Percentiles rank a stretch among this genome's conserved stretches.
Evolutionary conservation across 1,139 yeast species (phyloP).

Genomic region (Torulaspora pretoriensis): DNA sequence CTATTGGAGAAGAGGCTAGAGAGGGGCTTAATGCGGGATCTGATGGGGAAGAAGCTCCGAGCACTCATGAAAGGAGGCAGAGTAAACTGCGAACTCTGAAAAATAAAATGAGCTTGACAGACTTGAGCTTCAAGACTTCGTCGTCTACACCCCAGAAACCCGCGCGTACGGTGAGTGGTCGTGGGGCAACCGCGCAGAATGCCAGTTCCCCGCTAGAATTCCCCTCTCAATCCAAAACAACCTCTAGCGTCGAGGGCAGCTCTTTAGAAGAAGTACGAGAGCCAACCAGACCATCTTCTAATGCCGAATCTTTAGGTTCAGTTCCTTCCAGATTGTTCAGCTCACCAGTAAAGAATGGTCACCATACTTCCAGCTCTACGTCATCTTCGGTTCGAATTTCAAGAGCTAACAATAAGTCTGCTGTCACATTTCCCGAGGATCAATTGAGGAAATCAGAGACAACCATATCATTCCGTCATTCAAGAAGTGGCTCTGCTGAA

Average conservation of each 20-base stretch:
- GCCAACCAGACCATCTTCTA: slow-evolving; percentile 2
- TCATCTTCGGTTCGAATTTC: slow-evolving; percentile 7
- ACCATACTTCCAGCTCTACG: not conserved
- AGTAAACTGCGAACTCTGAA: slow-evolving; percentile 17
- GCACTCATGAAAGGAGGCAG: slow-evolving; percentile 5
- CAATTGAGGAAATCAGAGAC: not conserved
- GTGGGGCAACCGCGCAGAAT: not conserved
- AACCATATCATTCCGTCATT: slow-evolving; percentile 5
- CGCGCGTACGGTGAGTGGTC: not conserved
- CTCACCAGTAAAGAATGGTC: slow-evolving; percentile 6
- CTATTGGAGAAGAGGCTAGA: slow-evolving; percentile 6
- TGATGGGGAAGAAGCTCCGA: not conserved
- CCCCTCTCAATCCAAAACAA: not conserved
- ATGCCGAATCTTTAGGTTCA: slow-evolving; percentile 9
- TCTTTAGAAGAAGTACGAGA: slow-evolving; percentile 4
- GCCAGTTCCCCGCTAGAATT: not conserved
- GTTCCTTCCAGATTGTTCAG: slow-evolving; percentile 8
- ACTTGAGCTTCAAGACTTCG: slow-evolving; percentile 11
- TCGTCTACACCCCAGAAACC: slow-evolving; percentile 8
- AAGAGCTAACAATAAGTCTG: not conserved
- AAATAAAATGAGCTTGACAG: slow-evolving; percentile 19
- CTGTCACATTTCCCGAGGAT: not conserved
- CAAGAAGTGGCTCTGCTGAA: slow-evolving; percentile 14
- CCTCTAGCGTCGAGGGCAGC: not conserved
- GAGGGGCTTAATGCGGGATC: not conserved